These are phyloP conservation scores for Colletotrichum tropicicola DNA, from an alignment of 2,329 filamentous ascomycete species.

Conservation along the genomic window DNA sequence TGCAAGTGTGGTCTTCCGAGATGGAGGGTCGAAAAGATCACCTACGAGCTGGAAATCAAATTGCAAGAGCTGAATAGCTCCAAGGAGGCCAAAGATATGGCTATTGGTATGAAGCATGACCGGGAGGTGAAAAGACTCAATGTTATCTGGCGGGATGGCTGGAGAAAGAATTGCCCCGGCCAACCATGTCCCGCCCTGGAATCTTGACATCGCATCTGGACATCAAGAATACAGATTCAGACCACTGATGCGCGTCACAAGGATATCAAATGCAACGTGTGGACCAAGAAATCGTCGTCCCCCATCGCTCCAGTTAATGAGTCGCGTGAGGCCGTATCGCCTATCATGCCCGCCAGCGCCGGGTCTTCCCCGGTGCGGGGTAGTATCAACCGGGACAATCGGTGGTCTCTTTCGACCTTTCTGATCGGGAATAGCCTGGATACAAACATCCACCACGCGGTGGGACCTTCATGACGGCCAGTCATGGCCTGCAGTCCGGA, in stretches of 20 bases:
- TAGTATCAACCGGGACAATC: neutral
- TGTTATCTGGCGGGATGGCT: neutral
- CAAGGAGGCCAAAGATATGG: neutral
- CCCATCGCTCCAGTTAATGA: neutral
- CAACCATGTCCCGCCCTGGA: neutral
- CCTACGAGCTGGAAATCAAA: neutral
- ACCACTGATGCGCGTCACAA: too few species aligned
- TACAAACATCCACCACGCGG: neutral
- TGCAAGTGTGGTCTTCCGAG: neutral
- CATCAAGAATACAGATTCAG: too few species aligned
- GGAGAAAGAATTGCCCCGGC: neutral
- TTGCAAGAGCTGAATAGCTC: neutral
- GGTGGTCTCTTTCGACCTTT: slow-evolving; percentile 18
- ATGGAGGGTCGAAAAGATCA: neutral
- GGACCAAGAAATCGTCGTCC: neutral
- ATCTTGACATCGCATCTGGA: neutral
- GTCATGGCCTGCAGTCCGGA: neutral
- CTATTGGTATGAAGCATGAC: neutral
- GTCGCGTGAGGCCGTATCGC: too few species aligned
- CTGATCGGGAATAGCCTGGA: neutral
- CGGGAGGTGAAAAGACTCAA: neutral
- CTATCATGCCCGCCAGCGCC: too few species aligned
- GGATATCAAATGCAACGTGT: neutral
- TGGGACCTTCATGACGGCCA: neutral
- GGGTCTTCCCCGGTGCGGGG: neutral